Base-by-base conservation (phyloP, 768 basidiomycete species). In the Boletus rubropictus region DNA sequence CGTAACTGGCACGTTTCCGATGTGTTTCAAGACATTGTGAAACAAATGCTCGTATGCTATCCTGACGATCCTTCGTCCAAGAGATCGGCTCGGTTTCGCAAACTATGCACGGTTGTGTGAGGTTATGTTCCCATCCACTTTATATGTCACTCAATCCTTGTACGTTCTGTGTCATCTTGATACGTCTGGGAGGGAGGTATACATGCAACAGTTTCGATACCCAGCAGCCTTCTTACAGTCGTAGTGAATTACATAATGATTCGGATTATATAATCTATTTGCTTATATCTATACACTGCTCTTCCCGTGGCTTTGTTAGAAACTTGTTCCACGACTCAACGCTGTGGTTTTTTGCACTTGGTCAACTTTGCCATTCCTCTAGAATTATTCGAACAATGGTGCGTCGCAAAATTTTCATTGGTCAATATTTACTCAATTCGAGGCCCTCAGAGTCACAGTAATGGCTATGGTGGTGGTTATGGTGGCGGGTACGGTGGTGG, bases 1-100 rank as follows among this genome's bases (percentile, higher is more conserved):
- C 74, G 79, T 39, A 82, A 89, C 59, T 88, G 85, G 87, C 80
- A 90, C 55, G 75, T 91, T 44, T 68, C 69, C 8, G 86, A 88
- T 32, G 87, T 85, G 15, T 91, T 91, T 60, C 81, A 86, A 56
- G 84, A 85, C 50, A 74, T 90, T 24, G 69, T 88, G 39, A 75
- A 76, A 52, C 86, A 86, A 56, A 87, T 90, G 87, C 77, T 83
- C 25, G 63, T 54, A 43, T 75, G 75, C 49, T 86, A 82, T 62
- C 85, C 86, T 15, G 57, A 69, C 32, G 75, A 78, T 27, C 49
- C 48, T 31, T 48, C 58, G 35, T 58, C 63, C 27, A 66, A 66
- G 47, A 71, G 64, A 57, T 24, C 50, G 20, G 27, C 62, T 47
- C 62, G 53, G 25, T 48, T 54, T 41, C 58, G 51, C 39, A 58